A percentile compares a stretch with the other conserved stretches of the same genome.
These are phyloP conservation scores for Teratosphaeria gauchensis DNA, from an alignment of 2,329 filamentous ascomycete genomes.

Conservation along the genomic window DNA sequence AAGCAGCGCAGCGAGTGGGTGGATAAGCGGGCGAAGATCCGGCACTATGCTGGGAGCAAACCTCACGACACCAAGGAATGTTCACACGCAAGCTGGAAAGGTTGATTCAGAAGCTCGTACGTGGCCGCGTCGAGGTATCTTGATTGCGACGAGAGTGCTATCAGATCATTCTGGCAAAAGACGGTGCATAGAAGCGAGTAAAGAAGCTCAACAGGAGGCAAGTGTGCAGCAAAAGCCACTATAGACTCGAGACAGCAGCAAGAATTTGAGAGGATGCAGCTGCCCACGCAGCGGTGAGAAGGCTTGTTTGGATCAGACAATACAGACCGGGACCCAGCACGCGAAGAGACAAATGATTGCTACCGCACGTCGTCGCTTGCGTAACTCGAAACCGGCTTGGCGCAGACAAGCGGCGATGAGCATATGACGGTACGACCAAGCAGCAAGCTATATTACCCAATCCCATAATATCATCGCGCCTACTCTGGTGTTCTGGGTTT, in stretches of 20 bases:
- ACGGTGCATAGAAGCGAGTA: too few species aligned
- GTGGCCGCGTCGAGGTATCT: not conserved
- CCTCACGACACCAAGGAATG: not conserved
- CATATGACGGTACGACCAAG: not conserved
- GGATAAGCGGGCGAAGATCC: not conserved
- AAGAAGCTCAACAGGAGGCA: too few species aligned
- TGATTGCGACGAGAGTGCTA: not conserved
- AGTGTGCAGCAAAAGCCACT: too few species aligned
- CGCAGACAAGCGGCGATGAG: not conserved
- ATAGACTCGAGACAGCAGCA: not conserved
- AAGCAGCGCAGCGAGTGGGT: slow-evolving; percentile 3
- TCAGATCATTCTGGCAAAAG: not conserved
- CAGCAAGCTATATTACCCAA: not conserved
- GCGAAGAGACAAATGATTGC: not conserved
- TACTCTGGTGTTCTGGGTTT: not conserved
- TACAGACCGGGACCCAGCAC: not conserved
- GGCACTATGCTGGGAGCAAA: too few species aligned
- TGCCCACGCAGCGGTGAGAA: not conserved
- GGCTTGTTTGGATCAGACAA: not conserved
- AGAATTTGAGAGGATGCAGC: not conserved
- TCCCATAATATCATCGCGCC: not conserved
- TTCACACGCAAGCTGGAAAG: not conserved
- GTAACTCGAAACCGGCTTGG: not conserved
- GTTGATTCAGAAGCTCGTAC: not conserved
- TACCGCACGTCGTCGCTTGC: not conserved